Conservation (phyloP, 805 yeast species). For the Torulaspora microellipsoides region DNA sequence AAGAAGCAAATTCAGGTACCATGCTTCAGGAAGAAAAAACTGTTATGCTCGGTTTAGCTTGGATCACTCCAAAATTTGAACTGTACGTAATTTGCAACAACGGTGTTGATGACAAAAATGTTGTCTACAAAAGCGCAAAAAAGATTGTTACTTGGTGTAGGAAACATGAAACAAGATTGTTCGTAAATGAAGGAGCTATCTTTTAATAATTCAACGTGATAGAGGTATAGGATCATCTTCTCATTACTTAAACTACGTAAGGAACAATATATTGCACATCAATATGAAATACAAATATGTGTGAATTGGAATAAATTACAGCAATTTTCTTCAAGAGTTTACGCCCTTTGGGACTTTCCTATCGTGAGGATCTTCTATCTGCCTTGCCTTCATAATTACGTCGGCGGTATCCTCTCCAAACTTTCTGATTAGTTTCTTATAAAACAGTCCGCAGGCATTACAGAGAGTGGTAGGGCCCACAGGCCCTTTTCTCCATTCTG, state of each 20-base stretch:
- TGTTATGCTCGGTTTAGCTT: constrained; percentile 42
- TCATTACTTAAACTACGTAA: too few species aligned
- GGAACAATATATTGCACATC: too few species aligned
- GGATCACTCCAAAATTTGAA: constrained; percentile 59
- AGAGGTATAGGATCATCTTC: too few species aligned
- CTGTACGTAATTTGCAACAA: constrained; percentile 50
- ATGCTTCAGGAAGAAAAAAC: constrained; percentile 18
- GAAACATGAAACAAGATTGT: constrained; percentile 62
- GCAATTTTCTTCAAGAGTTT: background rate
- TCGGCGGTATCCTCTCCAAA: constrained; percentile 16
- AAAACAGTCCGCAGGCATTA: constrained; percentile 78
- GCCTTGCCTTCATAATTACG: constrained; percentile 17
- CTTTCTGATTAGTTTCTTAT: constrained; percentile 56
- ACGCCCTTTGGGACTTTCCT: constrained; percentile 16
- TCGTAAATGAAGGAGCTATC: constrained; percentile 68
- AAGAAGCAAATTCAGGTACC: background rate
- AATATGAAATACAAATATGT: too few species aligned
- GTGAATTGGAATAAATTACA: too few species aligned
- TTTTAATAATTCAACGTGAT: constrained; percentile 35
- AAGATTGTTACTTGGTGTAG: constrained; percentile 72
- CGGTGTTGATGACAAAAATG: constrained; percentile 53
- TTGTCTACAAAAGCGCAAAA: constrained; percentile 55
- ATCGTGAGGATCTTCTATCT: constrained; percentile 12
- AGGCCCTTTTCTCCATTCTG: constrained; percentile 85
- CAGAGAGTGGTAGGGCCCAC: constrained; percentile 70